Evolutionary conservation across 495 filamentous ascomycete species (phyloP).

Genomic region (Aspergillus taichungensis): DNA sequence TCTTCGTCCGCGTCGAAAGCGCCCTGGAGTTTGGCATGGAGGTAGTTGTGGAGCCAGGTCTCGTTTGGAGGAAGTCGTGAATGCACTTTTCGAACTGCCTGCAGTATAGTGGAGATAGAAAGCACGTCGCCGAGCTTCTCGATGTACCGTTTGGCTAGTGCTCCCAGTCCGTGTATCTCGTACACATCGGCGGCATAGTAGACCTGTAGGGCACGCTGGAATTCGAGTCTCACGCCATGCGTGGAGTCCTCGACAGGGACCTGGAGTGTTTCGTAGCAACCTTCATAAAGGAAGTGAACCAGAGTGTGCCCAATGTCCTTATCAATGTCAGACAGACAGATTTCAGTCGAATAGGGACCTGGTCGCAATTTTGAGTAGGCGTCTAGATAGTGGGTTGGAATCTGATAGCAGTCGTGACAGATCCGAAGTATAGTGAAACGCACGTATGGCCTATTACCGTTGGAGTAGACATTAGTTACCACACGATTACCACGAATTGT

Average conservation of each 20-base stretch:
- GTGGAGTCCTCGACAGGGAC: neutral
- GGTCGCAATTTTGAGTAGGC: neutral
- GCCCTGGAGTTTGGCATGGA: neutral
- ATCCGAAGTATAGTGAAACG: neutral
- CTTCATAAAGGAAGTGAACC: neutral
- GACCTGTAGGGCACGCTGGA: neutral
- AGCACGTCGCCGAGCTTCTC: neutral
- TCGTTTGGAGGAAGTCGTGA: neutral
- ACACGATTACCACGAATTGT: too few relatives aligned
- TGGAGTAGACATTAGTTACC: too few relatives aligned
- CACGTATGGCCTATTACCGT: neutral
- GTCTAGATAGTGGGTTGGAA: neutral
- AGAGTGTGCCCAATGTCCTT: neutral
- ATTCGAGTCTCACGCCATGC: neutral
- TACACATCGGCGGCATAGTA: neutral
- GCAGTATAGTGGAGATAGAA: neutral
- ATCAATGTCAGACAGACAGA: neutral
- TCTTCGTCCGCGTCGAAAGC: neutral
- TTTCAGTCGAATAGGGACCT: neutral
- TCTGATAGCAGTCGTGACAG: neutral
- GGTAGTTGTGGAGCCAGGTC: neutral
- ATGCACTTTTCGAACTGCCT: neutral
- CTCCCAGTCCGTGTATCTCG: neutral
- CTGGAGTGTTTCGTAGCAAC: neutral
- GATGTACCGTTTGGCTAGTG: neutral